These are phyloP conservation scores for Plantago major DNA, from an alignment of 257 asterid species.

Conservation along the genomic window DNA sequence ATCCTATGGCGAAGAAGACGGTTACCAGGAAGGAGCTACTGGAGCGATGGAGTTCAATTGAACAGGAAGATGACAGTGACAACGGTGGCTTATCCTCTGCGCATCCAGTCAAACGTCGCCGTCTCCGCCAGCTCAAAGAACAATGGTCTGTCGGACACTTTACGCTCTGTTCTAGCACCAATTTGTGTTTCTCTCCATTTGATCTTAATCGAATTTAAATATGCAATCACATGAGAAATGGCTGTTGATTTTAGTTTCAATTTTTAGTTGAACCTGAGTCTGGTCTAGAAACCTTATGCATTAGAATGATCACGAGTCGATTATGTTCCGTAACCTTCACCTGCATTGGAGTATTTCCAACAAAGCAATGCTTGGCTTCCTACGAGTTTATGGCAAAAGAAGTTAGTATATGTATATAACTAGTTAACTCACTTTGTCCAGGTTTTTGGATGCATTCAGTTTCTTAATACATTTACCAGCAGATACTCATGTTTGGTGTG, in stretches of 20 bases:
- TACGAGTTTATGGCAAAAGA: background rate
- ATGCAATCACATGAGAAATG: background rate
- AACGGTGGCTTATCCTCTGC: conserved; percentile 23
- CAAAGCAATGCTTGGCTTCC: background rate
- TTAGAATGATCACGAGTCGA: too few species aligned
- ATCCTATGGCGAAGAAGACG: conserved; percentile 45
- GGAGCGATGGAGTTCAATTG: conserved; percentile 84
- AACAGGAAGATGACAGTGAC: conserved; percentile 68
- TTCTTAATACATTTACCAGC: conserved; percentile 59
- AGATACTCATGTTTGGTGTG: conserved; percentile 81
- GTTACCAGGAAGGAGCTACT: conserved; percentile 55
- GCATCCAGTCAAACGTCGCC: conserved; percentile 57
- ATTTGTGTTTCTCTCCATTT: background rate
- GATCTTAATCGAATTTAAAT: background rate
- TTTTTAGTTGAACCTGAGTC: background rate
- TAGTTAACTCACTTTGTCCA: conserved; percentile 25
- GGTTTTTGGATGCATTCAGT: conserved; percentile 94
- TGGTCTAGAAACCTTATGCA: too few species aligned
- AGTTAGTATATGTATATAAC: background rate
- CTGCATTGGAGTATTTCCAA: background rate
- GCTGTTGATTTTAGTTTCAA: background rate
- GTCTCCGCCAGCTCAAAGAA: conserved; percentile 76
- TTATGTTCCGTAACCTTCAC: too few species aligned
- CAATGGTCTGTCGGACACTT: conserved; percentile 43
- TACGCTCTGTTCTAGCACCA: background rate